These are phyloP conservation scores for Trypanosoma scelopori DNA, from an alignment of 208 protist genomes.

Conservation along the genomic window DNA sequence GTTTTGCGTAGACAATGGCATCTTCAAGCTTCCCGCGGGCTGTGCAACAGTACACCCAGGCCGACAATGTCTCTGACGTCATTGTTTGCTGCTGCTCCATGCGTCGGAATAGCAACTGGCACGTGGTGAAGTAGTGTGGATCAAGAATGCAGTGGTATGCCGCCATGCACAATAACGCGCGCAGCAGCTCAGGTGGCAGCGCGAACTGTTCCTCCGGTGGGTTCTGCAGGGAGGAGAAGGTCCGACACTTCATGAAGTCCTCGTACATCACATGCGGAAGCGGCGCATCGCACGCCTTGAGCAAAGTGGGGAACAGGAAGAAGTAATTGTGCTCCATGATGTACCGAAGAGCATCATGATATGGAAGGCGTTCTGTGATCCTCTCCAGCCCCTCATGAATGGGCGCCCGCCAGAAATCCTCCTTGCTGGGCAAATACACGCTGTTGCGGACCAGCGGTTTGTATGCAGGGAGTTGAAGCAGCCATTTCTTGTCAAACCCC, in stretches of 20 bases:
- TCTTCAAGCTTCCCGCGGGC: conserved; percentile 57
- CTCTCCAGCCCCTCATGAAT: conserved; percentile 61
- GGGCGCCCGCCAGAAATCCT: conserved; percentile 59
- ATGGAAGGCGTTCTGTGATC: conserved; percentile 47
- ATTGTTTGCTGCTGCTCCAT: conserved; percentile 80
- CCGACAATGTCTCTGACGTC: conserved; percentile 49
- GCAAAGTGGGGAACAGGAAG: conserved; percentile 57
- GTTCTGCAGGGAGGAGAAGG: conserved; percentile 71
- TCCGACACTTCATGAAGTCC: conserved; percentile 82
- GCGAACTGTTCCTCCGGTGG: conserved; percentile 86
- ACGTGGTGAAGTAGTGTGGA: conserved; percentile 70
- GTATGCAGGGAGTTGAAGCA: conserved; percentile 28
- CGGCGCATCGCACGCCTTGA: conserved; percentile 61
- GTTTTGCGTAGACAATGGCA: conserved; percentile 44
- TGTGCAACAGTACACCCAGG: conserved; percentile 71
- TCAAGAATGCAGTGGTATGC: conserved; percentile 74
- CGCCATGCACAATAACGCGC: conserved; percentile 57
- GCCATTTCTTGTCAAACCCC: conserved; percentile 48
- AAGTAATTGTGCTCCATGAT: conserved; percentile 80
- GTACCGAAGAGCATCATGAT: conserved; percentile 62
- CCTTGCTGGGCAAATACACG: conserved; percentile 58
- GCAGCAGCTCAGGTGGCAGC: conserved; percentile 41
- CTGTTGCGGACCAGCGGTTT: conserved; percentile 23
- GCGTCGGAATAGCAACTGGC: conserved; percentile 53
- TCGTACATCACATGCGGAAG: conserved; percentile 88